Conservation (phyloP, 2,329 filamentous ascomycete genomes). For the Penicillium sp. region DNA sequence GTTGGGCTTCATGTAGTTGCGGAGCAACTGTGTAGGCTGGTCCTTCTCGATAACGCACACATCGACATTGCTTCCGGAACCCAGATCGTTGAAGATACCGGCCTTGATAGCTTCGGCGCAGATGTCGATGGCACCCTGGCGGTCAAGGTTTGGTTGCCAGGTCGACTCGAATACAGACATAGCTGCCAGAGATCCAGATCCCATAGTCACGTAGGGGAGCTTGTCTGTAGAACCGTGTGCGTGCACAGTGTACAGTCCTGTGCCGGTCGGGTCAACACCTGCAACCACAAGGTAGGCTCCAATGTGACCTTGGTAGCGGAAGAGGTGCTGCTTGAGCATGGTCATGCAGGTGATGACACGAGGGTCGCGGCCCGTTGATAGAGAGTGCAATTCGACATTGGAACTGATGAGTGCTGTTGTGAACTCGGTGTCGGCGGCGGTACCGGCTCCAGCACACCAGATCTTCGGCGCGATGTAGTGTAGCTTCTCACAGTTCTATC, state of each 20-base stretch:
- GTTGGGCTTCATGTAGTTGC: constrained; percentile 93
- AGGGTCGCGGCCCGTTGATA: constrained; percentile 93
- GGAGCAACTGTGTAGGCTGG: constrained; percentile 82
- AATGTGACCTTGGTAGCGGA: constrained; percentile 96
- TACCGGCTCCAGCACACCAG: constrained; percentile 98
- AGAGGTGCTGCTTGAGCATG: constrained; percentile 98
- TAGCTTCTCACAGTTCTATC: constrained; percentile 95
- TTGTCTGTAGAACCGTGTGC: constrained; percentile 98
- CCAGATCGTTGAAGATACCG: constrained; percentile 98
- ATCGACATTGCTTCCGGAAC: constrained; percentile 95
- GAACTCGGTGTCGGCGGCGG: constrained; percentile 97
- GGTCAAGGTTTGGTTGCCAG: constrained; percentile 78
- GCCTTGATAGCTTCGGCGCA: constrained; percentile 86
- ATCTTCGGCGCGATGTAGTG: constrained; percentile 99
- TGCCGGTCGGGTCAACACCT: constrained; percentile 92
- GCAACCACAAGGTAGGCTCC: constrained; percentile 97
- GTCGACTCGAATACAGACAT: constrained; percentile 98
- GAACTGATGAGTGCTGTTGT: constrained; percentile 98
- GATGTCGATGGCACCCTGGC: constrained; percentile 79
- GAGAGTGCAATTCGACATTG: constrained; percentile 93
- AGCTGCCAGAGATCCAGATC: constrained; percentile 89
- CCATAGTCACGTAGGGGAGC: constrained; percentile 99
- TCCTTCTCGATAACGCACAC: constrained; percentile 93
- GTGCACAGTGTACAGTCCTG: constrained; percentile 96
- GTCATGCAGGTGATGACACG: constrained; percentile 99